phyloP scores from a whole-genome alignment of 2,329 filamentous ascomycete species.

The Penicillium griseofulvum region DNA sequence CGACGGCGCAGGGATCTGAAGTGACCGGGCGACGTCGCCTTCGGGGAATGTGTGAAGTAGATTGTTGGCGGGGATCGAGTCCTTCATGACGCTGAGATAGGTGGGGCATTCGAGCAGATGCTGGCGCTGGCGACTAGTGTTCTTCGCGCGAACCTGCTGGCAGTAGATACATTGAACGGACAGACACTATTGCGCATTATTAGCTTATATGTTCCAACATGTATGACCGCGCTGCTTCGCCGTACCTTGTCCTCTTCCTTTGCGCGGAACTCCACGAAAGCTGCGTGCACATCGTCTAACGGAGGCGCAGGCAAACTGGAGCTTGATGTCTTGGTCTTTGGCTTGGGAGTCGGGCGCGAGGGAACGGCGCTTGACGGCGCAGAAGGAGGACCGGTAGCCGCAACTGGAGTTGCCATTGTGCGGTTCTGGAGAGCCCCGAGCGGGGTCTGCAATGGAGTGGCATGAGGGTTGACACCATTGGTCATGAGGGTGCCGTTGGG shows the following conservation, averaged over 20 bases:
- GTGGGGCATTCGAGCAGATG: conserved; percentile 50
- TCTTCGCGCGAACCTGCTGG: conserved; percentile 51
- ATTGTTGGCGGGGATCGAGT: conserved; percentile 52
- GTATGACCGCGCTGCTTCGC: neutral
- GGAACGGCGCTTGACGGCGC: conserved; percentile 33
- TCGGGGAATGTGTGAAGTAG: conserved; percentile 52
- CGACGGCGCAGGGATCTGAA: conserved; percentile 48
- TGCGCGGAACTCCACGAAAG: conserved; percentile 49
- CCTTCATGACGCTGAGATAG: conserved; percentile 53
- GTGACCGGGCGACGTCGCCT: conserved; percentile 48
- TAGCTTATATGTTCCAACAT: conserved; percentile 3
- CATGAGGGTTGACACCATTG: conserved; percentile 45
- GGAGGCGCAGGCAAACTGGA: conserved; percentile 47
- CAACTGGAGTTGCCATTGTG: conserved; percentile 40
- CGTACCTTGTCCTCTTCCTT: conserved; percentile 48
- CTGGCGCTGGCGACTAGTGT: conserved; percentile 51
- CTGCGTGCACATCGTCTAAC: conserved; percentile 50
- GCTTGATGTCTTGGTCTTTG: conserved; percentile 37
- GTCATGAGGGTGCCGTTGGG: conserved; percentile 45
- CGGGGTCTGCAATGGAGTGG: conserved; percentile 44
- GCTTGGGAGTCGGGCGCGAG: conserved; percentile 39
- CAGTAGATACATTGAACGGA: conserved; percentile 53
- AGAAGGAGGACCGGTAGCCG: conserved; percentile 29
- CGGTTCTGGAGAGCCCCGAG: conserved; percentile 42
- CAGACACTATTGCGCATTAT: conserved; percentile 36